These are phyloP conservation scores for Barnettozyma vustinii DNA, from an alignment of 805 yeast species.

Conservation along the genomic window DNA sequence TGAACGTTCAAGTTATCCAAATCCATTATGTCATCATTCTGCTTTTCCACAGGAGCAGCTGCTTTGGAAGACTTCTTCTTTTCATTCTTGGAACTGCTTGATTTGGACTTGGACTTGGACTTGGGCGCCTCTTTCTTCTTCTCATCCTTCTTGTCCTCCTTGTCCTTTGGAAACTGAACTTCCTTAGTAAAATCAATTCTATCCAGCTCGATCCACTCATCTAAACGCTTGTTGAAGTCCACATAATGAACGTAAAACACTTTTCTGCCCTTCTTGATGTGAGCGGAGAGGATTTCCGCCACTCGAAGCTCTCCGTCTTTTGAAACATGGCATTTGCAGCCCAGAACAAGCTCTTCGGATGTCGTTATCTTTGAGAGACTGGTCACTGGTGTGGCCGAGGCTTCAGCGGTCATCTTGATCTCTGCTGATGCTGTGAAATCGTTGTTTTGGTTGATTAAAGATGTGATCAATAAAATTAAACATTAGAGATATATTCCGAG, in stretches of 20 bases:
- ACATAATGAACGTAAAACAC: constrained; percentile 91
- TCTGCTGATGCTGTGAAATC: not conserved
- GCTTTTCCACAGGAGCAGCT: constrained; percentile 12
- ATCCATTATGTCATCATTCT: constrained; percentile 65
- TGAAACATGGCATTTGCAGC: constrained; percentile 75
- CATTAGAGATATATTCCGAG: not conserved
- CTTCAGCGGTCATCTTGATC: not conserved
- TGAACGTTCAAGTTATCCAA: constrained; percentile 81
- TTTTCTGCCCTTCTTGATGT: constrained; percentile 66
- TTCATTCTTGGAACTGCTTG: constrained; percentile 19
- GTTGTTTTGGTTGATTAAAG: not conserved
- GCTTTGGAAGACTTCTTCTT: constrained; percentile 31
- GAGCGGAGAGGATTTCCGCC: constrained; percentile 82
- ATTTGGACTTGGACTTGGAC: constrained; percentile 17
- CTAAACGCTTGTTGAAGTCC: constrained; percentile 92
- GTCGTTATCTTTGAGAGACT: constrained; percentile 21
- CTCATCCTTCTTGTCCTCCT: constrained; percentile 30
- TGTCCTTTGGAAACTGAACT: constrained; percentile 64
- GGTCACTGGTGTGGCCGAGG: not conserved
- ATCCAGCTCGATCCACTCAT: constrained; percentile 82
- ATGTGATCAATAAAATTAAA: too few relatives aligned
- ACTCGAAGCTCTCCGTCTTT: constrained; percentile 76
- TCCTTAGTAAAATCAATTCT: constrained; percentile 70
- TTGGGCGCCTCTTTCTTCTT: constrained; percentile 30
- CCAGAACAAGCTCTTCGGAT: constrained; percentile 54